Percentiles rank a stretch among this genome's conserved stretches.
Evolutionary conservation across 2,329 filamentous ascomycete genomes (phyloP).

Genomic region (Pseudogymnoascus sp.): DNA sequence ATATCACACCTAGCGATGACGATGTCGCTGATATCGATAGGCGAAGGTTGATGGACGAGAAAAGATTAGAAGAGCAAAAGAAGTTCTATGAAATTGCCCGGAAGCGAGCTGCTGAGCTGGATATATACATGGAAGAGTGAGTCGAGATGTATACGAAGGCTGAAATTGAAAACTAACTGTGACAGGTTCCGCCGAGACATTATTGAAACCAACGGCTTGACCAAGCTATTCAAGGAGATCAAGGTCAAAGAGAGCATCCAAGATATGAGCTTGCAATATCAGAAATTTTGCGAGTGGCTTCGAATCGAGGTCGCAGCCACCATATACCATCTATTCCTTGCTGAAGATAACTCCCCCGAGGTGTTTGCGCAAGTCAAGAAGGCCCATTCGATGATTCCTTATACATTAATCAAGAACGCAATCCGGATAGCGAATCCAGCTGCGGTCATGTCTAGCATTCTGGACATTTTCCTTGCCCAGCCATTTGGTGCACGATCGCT

Average conservation of each 20-base stretch:
- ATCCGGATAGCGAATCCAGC: slow-evolving; percentile 95
- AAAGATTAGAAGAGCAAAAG: slow-evolving; percentile 83
- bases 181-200: slow-evolving; percentile 56
- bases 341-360: slow-evolving; percentile 96
- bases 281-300: slow-evolving; percentile 97
- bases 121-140: slow-evolving; percentile 95
- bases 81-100: slow-evolving; percentile 93
- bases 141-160: slow-evolving; percentile 25
- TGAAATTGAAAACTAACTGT: slow-evolving; percentile 12
- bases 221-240: slow-evolving; percentile 88
- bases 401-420: slow-evolving; percentile 89
- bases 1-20: slow-evolving; percentile 68
- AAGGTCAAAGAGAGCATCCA: slow-evolving; percentile 79
- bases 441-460: slow-evolving; percentile 89
- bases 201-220: slow-evolving; percentile 71
- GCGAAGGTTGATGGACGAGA: slow-evolving; percentile 76
- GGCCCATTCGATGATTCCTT: slow-evolving; percentile 91
- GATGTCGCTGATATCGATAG: slow-evolving; percentile 74
- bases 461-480: slow-evolving; percentile 92
- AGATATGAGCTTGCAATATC: slow-evolving; percentile 88
- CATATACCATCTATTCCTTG: slow-evolving; percentile 92
- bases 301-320: slow-evolving; percentile 95
- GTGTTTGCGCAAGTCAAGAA: slow-evolving; percentile 88
- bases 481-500: slow-evolving; percentile 86
- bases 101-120: slow-evolving; percentile 80